A percentile compares a stretch with the other conserved stretches of the same genome.
Evolutionary conservation across 352 stramenopile species (phyloP).

Genomic region (Pythium brachiatum): DNA sequence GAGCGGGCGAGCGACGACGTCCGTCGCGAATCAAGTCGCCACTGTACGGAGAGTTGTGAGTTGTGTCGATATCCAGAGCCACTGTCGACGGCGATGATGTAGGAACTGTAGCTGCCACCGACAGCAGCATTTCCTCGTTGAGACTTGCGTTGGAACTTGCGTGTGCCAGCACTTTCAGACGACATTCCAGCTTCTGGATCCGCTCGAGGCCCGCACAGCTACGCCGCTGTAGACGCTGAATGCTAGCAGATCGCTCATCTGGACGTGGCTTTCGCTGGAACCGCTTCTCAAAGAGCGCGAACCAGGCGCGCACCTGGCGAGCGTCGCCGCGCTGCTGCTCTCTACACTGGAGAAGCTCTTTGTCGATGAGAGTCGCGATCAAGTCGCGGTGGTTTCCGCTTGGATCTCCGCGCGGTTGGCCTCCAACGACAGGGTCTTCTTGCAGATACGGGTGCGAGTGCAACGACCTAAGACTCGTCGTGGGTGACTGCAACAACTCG

Average conservation of each 20-base stretch:
- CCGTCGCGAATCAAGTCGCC: neutral
- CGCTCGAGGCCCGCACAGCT: constrained; percentile 37
- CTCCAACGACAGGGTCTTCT: constrained; percentile 9
- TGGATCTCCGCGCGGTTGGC: neutral
- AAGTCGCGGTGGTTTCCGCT: constrained; percentile 26
- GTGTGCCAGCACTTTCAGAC: constrained; percentile 15
- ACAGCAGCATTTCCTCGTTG: neutral
- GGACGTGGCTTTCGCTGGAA: constrained; percentile 41
- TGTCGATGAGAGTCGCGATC: constrained; percentile 34
- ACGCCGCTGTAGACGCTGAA: constrained; percentile 37
- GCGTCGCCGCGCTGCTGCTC: constrained; percentile 33
- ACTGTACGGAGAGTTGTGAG: neutral
- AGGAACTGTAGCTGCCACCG: neutral
- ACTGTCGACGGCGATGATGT: neutral
- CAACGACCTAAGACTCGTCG: constrained; percentile 15
- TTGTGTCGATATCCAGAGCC: constrained; percentile 16
- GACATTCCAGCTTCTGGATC: constrained; percentile 36
- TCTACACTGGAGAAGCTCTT: constrained; percentile 44
- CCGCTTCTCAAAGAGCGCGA: constrained; percentile 54
- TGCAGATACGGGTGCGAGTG: constrained; percentile 22
- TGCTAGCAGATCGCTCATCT: constrained; percentile 32
- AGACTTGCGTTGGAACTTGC: constrained; percentile 10
- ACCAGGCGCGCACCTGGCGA: constrained; percentile 46
- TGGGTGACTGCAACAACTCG: constrained; percentile 25
- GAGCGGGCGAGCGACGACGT: constrained; percentile 44